A percentile compares a stretch with the other conserved stretches of the same genome.
Conservation (phyloP, 2,329 filamentous ascomycete species). For the Pestalotiopsis sp. region DNA sequence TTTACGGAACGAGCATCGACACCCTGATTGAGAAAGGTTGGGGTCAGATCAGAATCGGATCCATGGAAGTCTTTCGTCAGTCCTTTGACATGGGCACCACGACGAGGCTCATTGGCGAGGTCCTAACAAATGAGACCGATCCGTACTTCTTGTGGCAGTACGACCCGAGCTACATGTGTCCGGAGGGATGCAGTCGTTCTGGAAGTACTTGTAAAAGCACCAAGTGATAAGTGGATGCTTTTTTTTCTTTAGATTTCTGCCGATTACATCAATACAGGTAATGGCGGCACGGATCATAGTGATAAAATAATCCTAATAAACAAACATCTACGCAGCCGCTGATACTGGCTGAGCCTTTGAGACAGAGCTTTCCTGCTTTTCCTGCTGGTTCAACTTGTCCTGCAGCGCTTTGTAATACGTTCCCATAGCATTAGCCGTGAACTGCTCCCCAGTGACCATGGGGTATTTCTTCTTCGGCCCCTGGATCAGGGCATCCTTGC, state of each 20-base stretch:
- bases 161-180: conserved; percentile 24
- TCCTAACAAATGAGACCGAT: conserved; percentile 55
- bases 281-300: too few species aligned
- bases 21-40: conserved; percentile 47
- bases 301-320: neutral
- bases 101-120: conserved; percentile 41
- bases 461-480: conserved; percentile 59
- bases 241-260: too few species aligned
- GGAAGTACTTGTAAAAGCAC: neutral
- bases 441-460: conserved; percentile 56
- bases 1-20: conserved; percentile 53
- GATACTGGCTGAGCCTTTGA: neutral
- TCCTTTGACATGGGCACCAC: conserved; percentile 34
- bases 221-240: too few species aligned
- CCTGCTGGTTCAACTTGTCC: neutral
- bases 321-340: neutral
- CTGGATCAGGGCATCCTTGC: conserved; percentile 55
- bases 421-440: conserved; percentile 50
- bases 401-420: conserved; percentile 10
- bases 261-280: too few species aligned
- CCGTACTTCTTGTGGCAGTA: conserved; percentile 56
- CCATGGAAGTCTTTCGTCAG: conserved; percentile 45
- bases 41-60: conserved; percentile 48
- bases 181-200: conserved; percentile 8
- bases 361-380: neutral